Percentiles rank a stretch among this genome's conserved stretches.
Evolutionary conservation across 306 rosid species (phyloP).

Genomic region (Rubus parviflorus): DNA sequence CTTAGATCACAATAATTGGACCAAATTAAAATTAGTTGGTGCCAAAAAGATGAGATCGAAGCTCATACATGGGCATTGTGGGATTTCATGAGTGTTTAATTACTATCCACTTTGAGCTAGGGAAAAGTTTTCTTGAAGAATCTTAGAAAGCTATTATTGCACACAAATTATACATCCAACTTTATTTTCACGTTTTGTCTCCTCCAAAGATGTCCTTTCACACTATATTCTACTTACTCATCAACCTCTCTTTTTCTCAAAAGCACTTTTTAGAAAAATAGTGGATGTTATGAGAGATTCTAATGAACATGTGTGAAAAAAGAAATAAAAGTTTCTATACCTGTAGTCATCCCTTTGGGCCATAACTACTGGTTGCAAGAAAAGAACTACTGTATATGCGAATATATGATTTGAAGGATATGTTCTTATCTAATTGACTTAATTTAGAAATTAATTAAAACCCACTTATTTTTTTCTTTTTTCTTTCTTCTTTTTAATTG

Average conservation of each 20-base stretch:
- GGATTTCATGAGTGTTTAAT: neutral
- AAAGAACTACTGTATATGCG: neutral
- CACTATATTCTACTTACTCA: slow-evolving; percentile 25
- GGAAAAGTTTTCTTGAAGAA: slow-evolving; percentile 2
- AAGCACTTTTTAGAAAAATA: slow-evolving; percentile 35
- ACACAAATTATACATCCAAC: slow-evolving; percentile 4
- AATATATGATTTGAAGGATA: neutral
- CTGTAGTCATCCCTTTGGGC: neutral
- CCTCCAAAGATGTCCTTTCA: slow-evolving; percentile 32
- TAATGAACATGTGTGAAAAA: slow-evolving; percentile 15
- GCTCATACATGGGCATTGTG: too few species aligned
- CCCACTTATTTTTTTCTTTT: neutral
- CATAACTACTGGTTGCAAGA: neutral
- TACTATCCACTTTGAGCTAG: neutral
- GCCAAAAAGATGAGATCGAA: too few species aligned
- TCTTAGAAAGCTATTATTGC: slow-evolving; percentile 1
- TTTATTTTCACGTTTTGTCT: slow-evolving; percentile 33
- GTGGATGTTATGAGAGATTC: slow-evolving; percentile 51
- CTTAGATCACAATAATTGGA: neutral
- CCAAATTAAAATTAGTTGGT: too few species aligned
- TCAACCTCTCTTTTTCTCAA: slow-evolving; percentile 1
- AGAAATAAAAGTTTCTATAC: slow-evolving; percentile 14
- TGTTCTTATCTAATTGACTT: neutral
- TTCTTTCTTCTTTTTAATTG: neutral
- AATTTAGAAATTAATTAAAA: neutral